Conservation (phyloP, 2,329 filamentous ascomycete genomes). For the Aspergillus vadensis region DNA sequence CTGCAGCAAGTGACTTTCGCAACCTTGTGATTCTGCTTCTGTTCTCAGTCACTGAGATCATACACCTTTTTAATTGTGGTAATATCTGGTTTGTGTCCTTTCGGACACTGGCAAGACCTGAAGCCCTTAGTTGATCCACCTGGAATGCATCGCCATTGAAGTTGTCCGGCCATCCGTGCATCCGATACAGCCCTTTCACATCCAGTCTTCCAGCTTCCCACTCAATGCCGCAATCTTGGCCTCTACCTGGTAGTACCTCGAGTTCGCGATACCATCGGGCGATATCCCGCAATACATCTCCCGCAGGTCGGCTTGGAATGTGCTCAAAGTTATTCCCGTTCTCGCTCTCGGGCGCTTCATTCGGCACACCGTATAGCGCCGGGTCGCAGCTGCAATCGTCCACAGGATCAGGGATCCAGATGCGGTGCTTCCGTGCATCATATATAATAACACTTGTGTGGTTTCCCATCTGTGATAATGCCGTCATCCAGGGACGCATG, state of each 20-base stretch:
- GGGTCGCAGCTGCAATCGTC: conserved; percentile 11
- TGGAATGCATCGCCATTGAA: conserved; percentile 23
- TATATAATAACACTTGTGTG: conserved; percentile 30
- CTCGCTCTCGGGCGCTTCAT: neutral
- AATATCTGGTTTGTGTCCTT: neutral
- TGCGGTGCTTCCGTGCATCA: conserved; percentile 27
- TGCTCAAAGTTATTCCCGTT: conserved; percentile 20
- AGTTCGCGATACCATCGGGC: conserved; percentile 15
- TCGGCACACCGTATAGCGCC: neutral
- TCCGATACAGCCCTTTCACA: conserved; percentile 9
- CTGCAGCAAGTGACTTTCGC: neutral
- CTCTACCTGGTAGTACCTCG: conserved; percentile 15
- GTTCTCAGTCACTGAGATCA: neutral
- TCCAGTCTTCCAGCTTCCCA: conserved; percentile 1
- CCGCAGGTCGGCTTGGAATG: conserved; percentile 17
- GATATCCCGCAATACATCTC: conserved; percentile 23
- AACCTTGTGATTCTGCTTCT: neutral
- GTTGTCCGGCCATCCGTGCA: conserved; percentile 21
- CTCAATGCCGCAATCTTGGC: neutral
- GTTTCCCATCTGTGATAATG: conserved; percentile 28
- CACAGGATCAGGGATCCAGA: conserved; percentile 24
- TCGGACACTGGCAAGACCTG: neutral
- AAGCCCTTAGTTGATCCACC: conserved; percentile 12
- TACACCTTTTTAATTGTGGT: neutral
- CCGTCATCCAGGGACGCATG: conserved; percentile 35